Evolutionary conservation across 2,329 filamentous ascomycete species (phyloP), one percentile per base, ranked within the genome.

Genomic region (Nemania serpens): DNA sequence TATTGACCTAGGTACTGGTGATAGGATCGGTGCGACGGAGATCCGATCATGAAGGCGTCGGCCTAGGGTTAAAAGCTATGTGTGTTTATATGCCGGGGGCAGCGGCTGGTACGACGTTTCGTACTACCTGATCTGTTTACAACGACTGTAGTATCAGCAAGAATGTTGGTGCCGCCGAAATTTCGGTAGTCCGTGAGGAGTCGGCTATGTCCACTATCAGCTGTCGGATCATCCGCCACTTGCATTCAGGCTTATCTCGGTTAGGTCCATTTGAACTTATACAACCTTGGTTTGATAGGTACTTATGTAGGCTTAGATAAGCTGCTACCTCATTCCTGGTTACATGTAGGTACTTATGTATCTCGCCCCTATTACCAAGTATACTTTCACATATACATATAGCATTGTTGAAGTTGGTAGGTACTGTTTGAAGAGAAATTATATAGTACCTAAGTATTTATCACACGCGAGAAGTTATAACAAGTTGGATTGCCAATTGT

Each of bases 121-220:
- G 45, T 34, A 34, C 20, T 33, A 34, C 25, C 29, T 3, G 10
- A 17, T 12, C 20, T 15, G 25, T 34, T 34, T 20, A 18, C 20
- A 48, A 12, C 6, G 11, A 39, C 11, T n/a, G n/a, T n/a, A n/a
- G n/a, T n/a, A n/a, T n/a, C n/a, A n/a, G 13, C 15, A 49, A 29
- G 25, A 49, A 37, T 15, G 39, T 22, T 22, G 50, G 43, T 34
- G 47, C 55, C 55, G 55, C 59, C 59, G 59, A 59, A 55, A 43
- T 43, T n/a, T 62, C 59, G 59, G 59, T 48, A 12, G 55, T 62
- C 59, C 59, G 59, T 55, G 48, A 58, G 34, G 46, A 33, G 46
- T 62, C 51, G 51, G 51, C 55, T 42, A 55, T 55, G 9, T 18
- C 48, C 42, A 29, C 52, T 37, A 36, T 12, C 5, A 17, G 11